Percentiles rank a stretch among this genome's conserved stretches.
Conservation (phyloP, 148 eudicot species). For the Arctostaphylos glauca region DNA sequence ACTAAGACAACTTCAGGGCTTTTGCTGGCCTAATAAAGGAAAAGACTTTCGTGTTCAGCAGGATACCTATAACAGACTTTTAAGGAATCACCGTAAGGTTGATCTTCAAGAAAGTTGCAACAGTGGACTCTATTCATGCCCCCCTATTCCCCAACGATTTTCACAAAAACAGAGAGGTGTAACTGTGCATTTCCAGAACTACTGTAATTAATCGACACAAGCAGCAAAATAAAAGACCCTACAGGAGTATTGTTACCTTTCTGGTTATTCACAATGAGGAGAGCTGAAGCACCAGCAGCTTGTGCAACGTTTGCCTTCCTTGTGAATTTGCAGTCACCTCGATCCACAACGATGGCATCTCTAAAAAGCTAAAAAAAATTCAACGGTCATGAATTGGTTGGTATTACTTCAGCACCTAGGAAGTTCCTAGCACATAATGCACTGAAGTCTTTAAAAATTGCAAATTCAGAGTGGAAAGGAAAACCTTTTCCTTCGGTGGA, state of each 20-base stretch:
- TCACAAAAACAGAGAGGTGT: neutral
- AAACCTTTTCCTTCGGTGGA: slow-evolving; percentile 67
- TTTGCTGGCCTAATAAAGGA: neutral
- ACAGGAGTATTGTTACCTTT: slow-evolving; percentile 43
- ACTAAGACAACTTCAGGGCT: neutral
- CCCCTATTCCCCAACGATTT: neutral
- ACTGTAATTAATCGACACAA: neutral
- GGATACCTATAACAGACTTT: neutral
- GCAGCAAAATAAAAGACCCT: slow-evolving; percentile 2
- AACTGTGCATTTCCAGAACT: neutral
- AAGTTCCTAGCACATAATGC: neutral
- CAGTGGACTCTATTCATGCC: neutral
- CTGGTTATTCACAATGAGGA: slow-evolving; percentile 72
- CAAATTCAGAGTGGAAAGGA: slow-evolving; percentile 12
- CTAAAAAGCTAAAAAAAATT: slow-evolving; percentile 55
- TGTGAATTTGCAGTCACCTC: slow-evolving; percentile 87
- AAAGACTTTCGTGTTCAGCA: neutral
- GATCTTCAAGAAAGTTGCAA: neutral
- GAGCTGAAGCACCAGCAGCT: slow-evolving; percentile 90
- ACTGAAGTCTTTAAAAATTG: neutral
- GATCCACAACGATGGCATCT: slow-evolving; percentile 75
- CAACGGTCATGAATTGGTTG: slow-evolving; percentile 1
- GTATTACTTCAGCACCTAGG: neutral
- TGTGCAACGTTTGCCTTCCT: slow-evolving; percentile 79
- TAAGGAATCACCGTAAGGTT: neutral